Evolutionary conservation across 495 filamentous ascomycete species (phyloP).

Genomic region (Delitschia confertaspora): DNA sequence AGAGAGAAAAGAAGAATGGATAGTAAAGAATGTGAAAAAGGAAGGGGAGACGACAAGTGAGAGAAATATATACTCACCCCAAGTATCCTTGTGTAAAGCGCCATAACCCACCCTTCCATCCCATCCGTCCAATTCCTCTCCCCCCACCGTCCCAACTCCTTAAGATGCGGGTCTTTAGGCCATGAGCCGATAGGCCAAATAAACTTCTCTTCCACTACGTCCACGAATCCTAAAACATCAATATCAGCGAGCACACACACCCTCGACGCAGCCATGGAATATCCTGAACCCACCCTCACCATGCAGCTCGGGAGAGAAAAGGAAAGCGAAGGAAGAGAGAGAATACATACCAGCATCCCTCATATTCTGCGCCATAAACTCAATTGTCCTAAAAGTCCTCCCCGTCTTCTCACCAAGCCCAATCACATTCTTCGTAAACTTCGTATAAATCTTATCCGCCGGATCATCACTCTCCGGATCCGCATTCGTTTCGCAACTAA

Average conservation of each 20-base stretch:
- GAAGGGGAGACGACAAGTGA: neutral
- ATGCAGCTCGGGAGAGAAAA: neutral
- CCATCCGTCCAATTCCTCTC: slow-evolving; percentile 21
- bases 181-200: slow-evolving; percentile 25
- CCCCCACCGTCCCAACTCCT: slow-evolving; percentile 24
- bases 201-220: slow-evolving; percentile 19
- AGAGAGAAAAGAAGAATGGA: neutral
- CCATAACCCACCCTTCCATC: slow-evolving; percentile 23
- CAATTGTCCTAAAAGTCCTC: slow-evolving; percentile 16
- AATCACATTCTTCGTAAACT: slow-evolving; percentile 4
- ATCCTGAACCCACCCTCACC: neutral
- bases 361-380: slow-evolving; percentile 12
- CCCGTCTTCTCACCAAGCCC: slow-evolving; percentile 10
- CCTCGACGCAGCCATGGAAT: neutral
- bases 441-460: slow-evolving; percentile 15
- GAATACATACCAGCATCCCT: slow-evolving; percentile 2
- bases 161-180: slow-evolving; percentile 19
- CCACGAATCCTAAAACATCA: slow-evolving; percentile 16
- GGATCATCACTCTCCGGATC: neutral
- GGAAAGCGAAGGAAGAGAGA: slow-evolving; percentile 1
- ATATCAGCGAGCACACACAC: neutral
- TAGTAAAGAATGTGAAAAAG: neutral
- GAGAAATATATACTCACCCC: slow-evolving; percentile 12
- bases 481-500: slow-evolving; percentile 13
- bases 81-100: slow-evolving; percentile 18